Base-by-base conservation (phyloP, 345 rosid genomes). In the Orychophragmus violaceus region DNA sequence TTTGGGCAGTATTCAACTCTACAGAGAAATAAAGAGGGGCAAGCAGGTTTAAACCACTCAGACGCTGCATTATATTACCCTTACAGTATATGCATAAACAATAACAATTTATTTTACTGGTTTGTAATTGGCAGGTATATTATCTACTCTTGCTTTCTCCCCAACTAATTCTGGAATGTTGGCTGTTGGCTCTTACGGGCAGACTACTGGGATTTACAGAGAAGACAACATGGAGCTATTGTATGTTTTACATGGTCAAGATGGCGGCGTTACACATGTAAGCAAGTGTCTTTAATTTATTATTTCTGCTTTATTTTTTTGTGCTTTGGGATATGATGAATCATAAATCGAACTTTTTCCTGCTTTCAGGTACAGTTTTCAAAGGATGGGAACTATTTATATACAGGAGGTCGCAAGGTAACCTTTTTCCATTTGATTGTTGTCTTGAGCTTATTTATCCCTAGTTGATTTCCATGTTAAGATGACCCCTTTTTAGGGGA, bases 221-320 rank as follows among this genome's bases (percentile, higher is more conserved):
- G 99, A 94, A 79, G 97, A 94, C 50, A 90, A 88, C 66, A 90
- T 94, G 99, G 99, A 94, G 81, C 89, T 87, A 33, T 72, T 90
- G 21, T 94, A 90, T 57, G 76, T 94, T 74, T 78, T 94, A 65
- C 96, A 90, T 80, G 97, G 99, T 52, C 99, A 94, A 73, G 95
- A 88, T 81, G 96, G 96, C 46, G 99, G 99, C 28, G 64, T 94
- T 66, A 94, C 97, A 30, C 99, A 88, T 76, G 97, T 94, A 83
- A 85, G 87, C 77, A 55, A 55, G 8, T 29, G 29, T 4, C 50
- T 8, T 45, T 7, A 8, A 41, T 3, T 5, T n/a, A n/a, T n/a
- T n/a, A n/a, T 66, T 25, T n/a, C 62, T 62, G 2, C 55, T 27
- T 28, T 12, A 49, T 16, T 14, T n/a, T 16, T 18, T 54, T 48